A percentile compares a stretch with the other conserved stretches of the same genome.
phyloP scores from a whole-genome alignment of 768 basidiomycete genomes.

The Suillus bovinus region DNA sequence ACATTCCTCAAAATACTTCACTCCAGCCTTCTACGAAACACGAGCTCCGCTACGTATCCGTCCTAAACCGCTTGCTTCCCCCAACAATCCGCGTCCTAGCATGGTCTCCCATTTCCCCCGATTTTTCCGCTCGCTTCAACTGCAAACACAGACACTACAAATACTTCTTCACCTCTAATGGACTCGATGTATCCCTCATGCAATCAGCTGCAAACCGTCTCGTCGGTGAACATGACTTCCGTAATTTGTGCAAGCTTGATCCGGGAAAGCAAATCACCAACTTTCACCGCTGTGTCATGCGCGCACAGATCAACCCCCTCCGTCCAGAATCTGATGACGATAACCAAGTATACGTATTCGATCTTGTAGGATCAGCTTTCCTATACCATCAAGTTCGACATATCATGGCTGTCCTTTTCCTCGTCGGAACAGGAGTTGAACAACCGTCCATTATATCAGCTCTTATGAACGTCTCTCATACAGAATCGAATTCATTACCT shows the following conservation, averaged over 20 bases:
- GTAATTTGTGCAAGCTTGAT: constrained; percentile 94
- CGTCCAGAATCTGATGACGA: constrained; percentile 18
- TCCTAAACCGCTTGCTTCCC: not conserved
- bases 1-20: not conserved
- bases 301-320: constrained; percentile 61
- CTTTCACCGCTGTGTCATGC: constrained; percentile 68
- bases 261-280: constrained; percentile 86
- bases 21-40: not conserved
- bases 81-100: constrained; percentile 52
- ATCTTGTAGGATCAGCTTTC: constrained; percentile 86
- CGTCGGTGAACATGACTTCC: constrained; percentile 91
- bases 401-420: constrained; percentile 89
- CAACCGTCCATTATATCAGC: constrained; percentile 64
- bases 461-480: constrained; percentile 62
- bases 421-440: constrained; percentile 83
- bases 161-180: constrained; percentile 76
- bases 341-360: constrained; percentile 59
- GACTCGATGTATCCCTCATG: constrained; percentile 76
- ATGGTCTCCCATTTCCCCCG: constrained; percentile 83
- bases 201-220: constrained; percentile 67
- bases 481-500: constrained; percentile 25
- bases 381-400: constrained; percentile 96
- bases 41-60: not conserved
- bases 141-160: constrained; percentile 94
- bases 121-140: constrained; percentile 87